Evolutionary conservation across 331 rosid genomes (phyloP).

Genomic region (Quercus phellos): DNA sequence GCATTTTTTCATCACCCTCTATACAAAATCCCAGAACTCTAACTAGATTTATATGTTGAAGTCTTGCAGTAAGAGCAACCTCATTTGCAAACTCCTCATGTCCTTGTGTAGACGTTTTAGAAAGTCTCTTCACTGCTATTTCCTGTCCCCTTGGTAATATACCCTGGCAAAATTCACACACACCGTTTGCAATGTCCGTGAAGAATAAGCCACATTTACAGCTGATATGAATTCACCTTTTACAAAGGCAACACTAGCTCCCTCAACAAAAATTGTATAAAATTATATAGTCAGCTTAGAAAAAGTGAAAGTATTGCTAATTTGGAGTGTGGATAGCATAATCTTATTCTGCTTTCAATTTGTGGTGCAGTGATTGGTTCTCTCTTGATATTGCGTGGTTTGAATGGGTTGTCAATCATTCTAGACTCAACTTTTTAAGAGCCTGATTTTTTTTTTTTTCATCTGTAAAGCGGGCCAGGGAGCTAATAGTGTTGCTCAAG

Average conservation of each 20-base stretch:
- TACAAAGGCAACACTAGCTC: too few relatives aligned
- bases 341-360: not conserved
- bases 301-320: not conserved
- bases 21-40: slow-evolving; percentile 53
- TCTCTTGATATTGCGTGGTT: not conserved
- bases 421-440: not conserved
- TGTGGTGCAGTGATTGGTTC: not conserved
- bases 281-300: too few relatives aligned
- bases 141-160: not conserved
- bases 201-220: too few relatives aligned
- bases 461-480: not conserved
- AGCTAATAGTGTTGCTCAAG: not conserved
- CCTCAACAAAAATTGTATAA: too few relatives aligned
- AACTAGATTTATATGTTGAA: slow-evolving; percentile 61
- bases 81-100: slow-evolving; percentile 45
- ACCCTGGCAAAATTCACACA: not conserved
- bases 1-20: slow-evolving; percentile 45
- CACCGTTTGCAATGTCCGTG: too few relatives aligned
- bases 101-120: slow-evolving; percentile 27
- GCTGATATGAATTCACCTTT: too few relatives aligned
- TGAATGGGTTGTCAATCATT: not conserved
- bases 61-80: slow-evolving; percentile 45
- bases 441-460: not conserved
- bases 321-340: not conserved
- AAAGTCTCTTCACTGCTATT: not conserved